phyloP scores from a whole-genome alignment of 192 early-diverging fungal genomes.

The Coemansia sp. region DNA sequence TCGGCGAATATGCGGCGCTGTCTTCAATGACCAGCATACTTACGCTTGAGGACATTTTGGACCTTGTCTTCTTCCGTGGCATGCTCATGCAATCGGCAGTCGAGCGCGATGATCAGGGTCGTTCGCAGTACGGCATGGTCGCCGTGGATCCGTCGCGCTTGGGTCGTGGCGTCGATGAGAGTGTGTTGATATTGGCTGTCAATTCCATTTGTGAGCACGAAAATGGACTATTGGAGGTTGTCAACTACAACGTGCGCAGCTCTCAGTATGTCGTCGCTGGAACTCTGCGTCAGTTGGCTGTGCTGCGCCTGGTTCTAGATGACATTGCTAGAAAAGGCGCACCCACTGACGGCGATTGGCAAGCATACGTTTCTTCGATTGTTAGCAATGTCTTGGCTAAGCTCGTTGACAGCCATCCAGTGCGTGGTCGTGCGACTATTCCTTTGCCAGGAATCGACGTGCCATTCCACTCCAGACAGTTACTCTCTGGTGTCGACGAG shows the following conservation, averaged over 20 bases:
- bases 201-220: constrained; percentile 71
- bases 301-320: constrained; percentile 78
- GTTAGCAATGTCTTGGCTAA: constrained; percentile 64
- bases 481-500: constrained; percentile 74
- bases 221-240: constrained; percentile 79
- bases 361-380: constrained; percentile 72
- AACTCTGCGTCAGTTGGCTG: constrained; percentile 70
- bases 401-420: constrained; percentile 63
- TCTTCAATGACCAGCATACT: constrained; percentile 23
- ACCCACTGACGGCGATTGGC: constrained; percentile 75
- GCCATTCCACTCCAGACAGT: constrained; percentile 85
- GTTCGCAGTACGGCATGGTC: constrained; percentile 92
- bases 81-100: constrained; percentile 96
- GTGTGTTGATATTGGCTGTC: constrained; percentile 66
- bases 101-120: constrained; percentile 70
- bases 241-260: constrained; percentile 94
- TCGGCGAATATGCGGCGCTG: constrained; percentile 65
- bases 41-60: constrained; percentile 76
- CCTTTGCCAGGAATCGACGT: constrained; percentile 89
- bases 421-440: constrained; percentile 85
- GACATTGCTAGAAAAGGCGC: constrained; percentile 67
- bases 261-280: constrained; percentile 93
- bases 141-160: constrained; percentile 82
- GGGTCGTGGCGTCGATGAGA: constrained; percentile 61
- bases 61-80: constrained; percentile 92